Base-by-base conservation (phyloP, 371 early-diverging fungal species). In the Mucor irregularis region DNA sequence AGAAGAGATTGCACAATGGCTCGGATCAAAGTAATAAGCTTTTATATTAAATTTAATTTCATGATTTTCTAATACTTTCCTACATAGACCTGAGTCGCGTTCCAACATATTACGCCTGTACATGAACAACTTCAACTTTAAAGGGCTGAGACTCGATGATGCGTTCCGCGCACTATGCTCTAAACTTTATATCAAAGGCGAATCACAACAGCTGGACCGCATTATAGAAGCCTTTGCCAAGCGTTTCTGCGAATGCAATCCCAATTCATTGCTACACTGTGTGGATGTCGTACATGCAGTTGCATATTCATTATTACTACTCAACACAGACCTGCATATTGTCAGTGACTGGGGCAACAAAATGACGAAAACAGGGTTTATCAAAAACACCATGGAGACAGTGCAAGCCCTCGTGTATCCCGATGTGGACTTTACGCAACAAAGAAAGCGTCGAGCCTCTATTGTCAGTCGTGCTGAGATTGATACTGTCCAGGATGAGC, bases 301-400 rank as follows among this genome's bases (percentile, higher is more conserved):
- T 46, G 73, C 88, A 0, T 95, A 91, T 64, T 92, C 94, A 14
- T 46, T 93, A 4, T 68, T 96, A 51, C 64, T 96, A 29, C 80
- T 96, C 5, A 96, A 96, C 66, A 96, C 97, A 0, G 97, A 96
- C 61, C 69, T 95, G 22, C 90, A 94, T 62, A 76, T 90, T 31
- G 88, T 87, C 10, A 77, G 80, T 39, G 49, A 43, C 7, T 46
- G 42, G 37, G 63, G 57, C 2, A 82, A 76, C 35, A 77, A 67
- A 48, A 85, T 85, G 83, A 71, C 78, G 9, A 55, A 66, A 19
- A 58, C 68, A 0, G 76, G 76, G 14, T 85, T 85, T 59, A 55
- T 80, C 24, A 74, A 74, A 28, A 81, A 85, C 40, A 82, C 84
- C 0, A 65, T 84, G 69, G 60, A 69, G 14, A 71, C 80, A 0